Conservation (phyloP, 2,329 filamentous ascomycete genomes). For the Capronia coronata region DNA sequence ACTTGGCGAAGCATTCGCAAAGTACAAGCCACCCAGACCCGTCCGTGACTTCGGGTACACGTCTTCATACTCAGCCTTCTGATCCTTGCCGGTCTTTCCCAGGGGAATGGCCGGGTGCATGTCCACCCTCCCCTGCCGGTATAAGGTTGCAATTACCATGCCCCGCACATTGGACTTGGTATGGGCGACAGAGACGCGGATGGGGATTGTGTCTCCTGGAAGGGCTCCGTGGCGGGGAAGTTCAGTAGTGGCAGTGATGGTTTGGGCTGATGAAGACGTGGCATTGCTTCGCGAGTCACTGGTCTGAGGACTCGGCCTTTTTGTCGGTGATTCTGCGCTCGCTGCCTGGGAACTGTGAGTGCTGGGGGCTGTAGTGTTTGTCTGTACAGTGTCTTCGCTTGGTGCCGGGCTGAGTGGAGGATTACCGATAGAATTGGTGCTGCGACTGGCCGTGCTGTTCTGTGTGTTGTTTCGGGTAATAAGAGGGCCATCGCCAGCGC, state of each 20-base stretch:
- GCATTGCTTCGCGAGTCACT: conserved; percentile 48
- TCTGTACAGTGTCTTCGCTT: conserved; percentile 67
- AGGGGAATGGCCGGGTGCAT: conserved; percentile 60
- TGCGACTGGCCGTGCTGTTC: conserved; percentile 24
- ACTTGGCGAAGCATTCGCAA: conserved; percentile 78
- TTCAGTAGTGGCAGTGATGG: conserved; percentile 80
- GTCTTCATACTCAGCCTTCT: conserved; percentile 68
- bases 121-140: conserved; percentile 84
- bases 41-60: conserved; percentile 83
- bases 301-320: conserved; percentile 31
- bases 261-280: conserved; percentile 59
- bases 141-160: conserved; percentile 87
- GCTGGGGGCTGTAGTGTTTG: conserved; percentile 56
- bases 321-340: conserved; percentile 38
- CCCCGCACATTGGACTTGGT: conserved; percentile 77
- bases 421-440: conserved; percentile 31
- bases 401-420: conserved; percentile 46
- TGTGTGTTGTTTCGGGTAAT: conserved; percentile 35
- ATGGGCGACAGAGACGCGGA: conserved; percentile 77
- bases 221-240: conserved; percentile 75
- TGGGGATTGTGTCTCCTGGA: conserved; percentile 72
- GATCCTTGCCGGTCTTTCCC: conserved; percentile 54
- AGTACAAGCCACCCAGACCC: conserved; percentile 75
- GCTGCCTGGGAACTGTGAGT: conserved; percentile 53
- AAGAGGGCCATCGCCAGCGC: conserved; percentile 41